Evolutionary conservation across 2,329 filamentous ascomycete species (phyloP).

Genomic region (Cladophialophora yegresii): DNA sequence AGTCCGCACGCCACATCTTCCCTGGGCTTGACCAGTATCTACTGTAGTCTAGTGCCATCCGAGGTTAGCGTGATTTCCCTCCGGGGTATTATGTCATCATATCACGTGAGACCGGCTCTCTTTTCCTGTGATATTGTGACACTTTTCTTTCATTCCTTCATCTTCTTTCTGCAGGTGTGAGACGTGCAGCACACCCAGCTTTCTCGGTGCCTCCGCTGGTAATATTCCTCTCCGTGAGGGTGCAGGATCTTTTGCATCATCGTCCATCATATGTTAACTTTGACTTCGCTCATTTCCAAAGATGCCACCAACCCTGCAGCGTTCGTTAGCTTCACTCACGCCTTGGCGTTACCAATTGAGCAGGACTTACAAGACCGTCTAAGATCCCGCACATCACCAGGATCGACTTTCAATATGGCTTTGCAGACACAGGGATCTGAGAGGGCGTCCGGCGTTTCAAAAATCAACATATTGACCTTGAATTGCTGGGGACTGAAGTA

Average conservation of each 20-base stretch:
- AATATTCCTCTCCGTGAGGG: background rate
- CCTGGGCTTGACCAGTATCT: background rate
- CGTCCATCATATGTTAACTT: constrained; percentile 2
- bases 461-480: constrained; percentile 75
- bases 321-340: constrained; percentile 3
- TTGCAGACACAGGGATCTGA: background rate
- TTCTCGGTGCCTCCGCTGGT: background rate
- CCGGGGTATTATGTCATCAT: constrained; percentile 1
- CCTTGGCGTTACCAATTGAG: constrained; percentile 7
- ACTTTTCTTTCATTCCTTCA: background rate
- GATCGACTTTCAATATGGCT: background rate
- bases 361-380: background rate
- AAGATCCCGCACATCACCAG: background rate
- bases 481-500: constrained; percentile 98
- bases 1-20: background rate
- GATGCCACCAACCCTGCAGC: constrained; percentile 3
- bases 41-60: background rate
- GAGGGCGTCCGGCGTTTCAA: constrained; percentile 1
- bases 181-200: background rate
- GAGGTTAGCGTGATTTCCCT: background rate
- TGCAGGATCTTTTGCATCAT: background rate
- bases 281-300: background rate
- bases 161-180: background rate
- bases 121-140: background rate
- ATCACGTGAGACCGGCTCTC: background rate